Base-by-base conservation (phyloP, 768 basidiomycete species). In the Austroboletus eburneus region DNA sequence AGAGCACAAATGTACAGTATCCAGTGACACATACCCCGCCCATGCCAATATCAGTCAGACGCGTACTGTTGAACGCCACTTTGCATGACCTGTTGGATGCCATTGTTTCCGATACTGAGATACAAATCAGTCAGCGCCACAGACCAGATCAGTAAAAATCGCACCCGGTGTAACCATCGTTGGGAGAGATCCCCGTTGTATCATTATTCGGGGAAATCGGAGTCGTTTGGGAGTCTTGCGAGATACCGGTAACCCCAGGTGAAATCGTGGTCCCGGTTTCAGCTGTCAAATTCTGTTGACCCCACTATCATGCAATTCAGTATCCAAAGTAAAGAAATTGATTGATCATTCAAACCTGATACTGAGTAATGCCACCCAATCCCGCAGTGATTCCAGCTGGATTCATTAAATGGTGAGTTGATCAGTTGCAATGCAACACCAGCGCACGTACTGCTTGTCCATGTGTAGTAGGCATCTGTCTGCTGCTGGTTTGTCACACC, bases 81-180 rank as follows among this genome's bases (percentile, higher is more conserved):
- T 41, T 59, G 48, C 36, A 72, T 53, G 4, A 59, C 60, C 44
- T 62, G 54, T 38, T 72, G 59, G 40, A 67, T 58, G 22, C 46
- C 55, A 50, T 68, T 43, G 18, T 63, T 62, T 24, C 54, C 52
- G 13, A 43, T 58, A 10, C 72, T 72, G 45, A n/a, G n/a, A n/a
- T n/a, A n/a, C n/a, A n/a, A n/a, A n/a, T n/a, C n/a, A n/a, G n/a
- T n/a, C n/a, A n/a, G n/a, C n/a, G n/a, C n/a, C n/a, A n/a, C 27
- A 32, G 42, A 57, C 23, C 30, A 46, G 13, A 32, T 32, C 36
- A 32, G 16, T 58, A 18, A 43, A 50, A 46, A 40, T 18, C 68
- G 33, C 34, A 68, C 66, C 42, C 68, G 30, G 71, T 69, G 56
- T 85, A 85, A 59, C 83, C 83, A 63, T 85, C 83, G 46, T 81